Conservation (phyloP, 1,284 basidiomycete genomes). For the Athelia psychrophila region DNA sequence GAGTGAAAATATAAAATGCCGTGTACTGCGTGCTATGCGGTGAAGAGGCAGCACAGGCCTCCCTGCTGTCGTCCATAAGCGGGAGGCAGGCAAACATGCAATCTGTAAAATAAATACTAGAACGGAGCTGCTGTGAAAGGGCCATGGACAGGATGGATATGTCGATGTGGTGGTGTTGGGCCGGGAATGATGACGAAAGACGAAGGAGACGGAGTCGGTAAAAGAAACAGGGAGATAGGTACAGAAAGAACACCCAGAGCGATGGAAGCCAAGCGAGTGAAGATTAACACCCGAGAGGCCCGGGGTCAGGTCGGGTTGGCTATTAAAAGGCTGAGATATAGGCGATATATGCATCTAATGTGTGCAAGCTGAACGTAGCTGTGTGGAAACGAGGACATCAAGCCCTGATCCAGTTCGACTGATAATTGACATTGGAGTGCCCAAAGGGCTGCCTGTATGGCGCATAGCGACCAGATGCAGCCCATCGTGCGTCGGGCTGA, state of each 20-base stretch:
- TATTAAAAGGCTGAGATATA: neutral
- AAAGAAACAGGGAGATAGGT: slow-evolving; percentile 29
- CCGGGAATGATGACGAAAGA: slow-evolving; percentile 25
- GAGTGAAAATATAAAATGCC: neutral
- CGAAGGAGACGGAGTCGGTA: slow-evolving; percentile 31
- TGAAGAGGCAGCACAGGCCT: neutral
- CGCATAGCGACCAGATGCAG: slow-evolving; percentile 34
- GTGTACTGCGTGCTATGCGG: neutral
- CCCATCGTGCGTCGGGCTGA: slow-evolving; percentile 41
- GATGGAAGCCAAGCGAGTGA: neutral
- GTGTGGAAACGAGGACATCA: slow-evolving; percentile 25
- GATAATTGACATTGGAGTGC: slow-evolving; percentile 37
- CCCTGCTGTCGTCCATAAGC: neutral
- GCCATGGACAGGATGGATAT: slow-evolving; percentile 60
- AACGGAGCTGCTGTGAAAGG: neutral
- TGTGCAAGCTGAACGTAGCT: slow-evolving; percentile 12
- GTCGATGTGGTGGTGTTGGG: slow-evolving; percentile 45
- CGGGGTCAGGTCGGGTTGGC: slow-evolving; percentile 5
- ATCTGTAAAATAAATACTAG: neutral
- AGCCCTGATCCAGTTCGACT: slow-evolving; percentile 49
- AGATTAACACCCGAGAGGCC: slow-evolving; percentile 6
- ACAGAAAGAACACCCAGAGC: slow-evolving; percentile 28
- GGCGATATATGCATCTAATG: slow-evolving; percentile 19
- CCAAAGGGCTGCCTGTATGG: slow-evolving; percentile 31
- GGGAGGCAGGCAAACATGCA: neutral